These are phyloP conservation scores for Phytophthora ohioensis DNA, from an alignment of 352 stramenopile genomes.

Conservation along the genomic window DNA sequence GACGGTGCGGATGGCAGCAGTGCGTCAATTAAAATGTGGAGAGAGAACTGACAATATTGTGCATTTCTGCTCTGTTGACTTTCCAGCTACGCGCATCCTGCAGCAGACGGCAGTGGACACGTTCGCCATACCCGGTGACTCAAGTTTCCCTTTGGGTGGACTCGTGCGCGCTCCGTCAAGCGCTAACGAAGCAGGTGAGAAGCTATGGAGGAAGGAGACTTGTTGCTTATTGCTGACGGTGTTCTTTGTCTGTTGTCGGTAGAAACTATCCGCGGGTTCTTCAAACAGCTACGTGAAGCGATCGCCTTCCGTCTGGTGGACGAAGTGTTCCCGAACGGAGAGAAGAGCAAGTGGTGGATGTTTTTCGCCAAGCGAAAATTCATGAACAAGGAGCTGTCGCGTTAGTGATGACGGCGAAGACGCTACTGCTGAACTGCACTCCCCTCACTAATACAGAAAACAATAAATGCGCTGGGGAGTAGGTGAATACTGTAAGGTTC, in stretches of 20 bases:
- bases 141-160: conserved; percentile 83
- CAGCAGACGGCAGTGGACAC: conserved; percentile 84
- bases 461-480: conserved; percentile 28
- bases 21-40: background rate
- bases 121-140: conserved; percentile 90
- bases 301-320: conserved; percentile 85
- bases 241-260: conserved; percentile 10
- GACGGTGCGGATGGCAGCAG: conserved; percentile 50
- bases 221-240: background rate
- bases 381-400: conserved; percentile 93
- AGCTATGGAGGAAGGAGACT: background rate
- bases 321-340: conserved; percentile 84
- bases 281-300: conserved; percentile 92
- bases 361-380: conserved; percentile 95
- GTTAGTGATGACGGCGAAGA: conserved; percentile 38
- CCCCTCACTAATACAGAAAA: conserved; percentile 29
- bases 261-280: conserved; percentile 89
- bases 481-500: background rate
- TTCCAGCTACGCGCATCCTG: conserved; percentile 74
- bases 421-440: conserved; percentile 1
- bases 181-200: conserved; percentile 77
- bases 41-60: conserved; percentile 13
- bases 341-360: conserved; percentile 96
- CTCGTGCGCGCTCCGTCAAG: conserved; percentile 78
- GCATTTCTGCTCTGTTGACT: conserved; percentile 4